Percentiles rank a stretch among this genome's conserved stretches.
phyloP scores from a whole-genome alignment of 345 rosid genomes.

The Populus deltoides region DNA sequence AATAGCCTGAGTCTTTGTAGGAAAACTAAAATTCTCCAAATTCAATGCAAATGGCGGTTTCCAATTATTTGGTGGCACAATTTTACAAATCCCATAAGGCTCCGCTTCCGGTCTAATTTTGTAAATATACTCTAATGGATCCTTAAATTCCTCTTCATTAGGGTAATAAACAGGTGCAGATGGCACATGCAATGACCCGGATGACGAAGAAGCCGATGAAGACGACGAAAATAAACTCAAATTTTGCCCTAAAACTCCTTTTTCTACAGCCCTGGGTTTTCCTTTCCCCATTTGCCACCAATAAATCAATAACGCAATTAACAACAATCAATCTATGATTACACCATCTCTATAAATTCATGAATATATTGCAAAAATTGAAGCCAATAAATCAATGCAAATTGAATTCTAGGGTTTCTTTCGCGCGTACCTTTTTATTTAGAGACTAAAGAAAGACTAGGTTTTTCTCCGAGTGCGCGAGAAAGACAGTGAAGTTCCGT shows the following conservation, averaged over 20 bases:
- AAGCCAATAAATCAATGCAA: neutral
- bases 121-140: constrained; percentile 73
- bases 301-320: neutral
- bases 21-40: constrained; percentile 61
- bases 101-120: constrained; percentile 91
- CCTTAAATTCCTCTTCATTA: constrained; percentile 71
- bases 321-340: neutral
- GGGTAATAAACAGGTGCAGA: constrained; percentile 79
- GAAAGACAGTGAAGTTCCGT: neutral
- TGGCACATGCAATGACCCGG: constrained; percentile 45
- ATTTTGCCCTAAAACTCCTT: constrained; percentile 58
- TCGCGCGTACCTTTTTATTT: neutral
- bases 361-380: neutral
- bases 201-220: neutral
- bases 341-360: neutral
- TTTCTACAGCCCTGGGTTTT: constrained; percentile 77
- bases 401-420: constrained; percentile 4
- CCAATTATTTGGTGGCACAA: constrained; percentile 82
- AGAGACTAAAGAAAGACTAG: neutral
- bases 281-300: constrained; percentile 78
- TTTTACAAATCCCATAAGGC: constrained; percentile 84
- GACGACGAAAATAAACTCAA: constrained; percentile 20
- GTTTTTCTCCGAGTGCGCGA: neutral
- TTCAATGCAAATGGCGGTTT: constrained; percentile 76
- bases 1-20: constrained; percentile 93